Base-by-base conservation (phyloP, 371 early-diverging fungal species). In the Lichtheimia hyalospora region DNA sequence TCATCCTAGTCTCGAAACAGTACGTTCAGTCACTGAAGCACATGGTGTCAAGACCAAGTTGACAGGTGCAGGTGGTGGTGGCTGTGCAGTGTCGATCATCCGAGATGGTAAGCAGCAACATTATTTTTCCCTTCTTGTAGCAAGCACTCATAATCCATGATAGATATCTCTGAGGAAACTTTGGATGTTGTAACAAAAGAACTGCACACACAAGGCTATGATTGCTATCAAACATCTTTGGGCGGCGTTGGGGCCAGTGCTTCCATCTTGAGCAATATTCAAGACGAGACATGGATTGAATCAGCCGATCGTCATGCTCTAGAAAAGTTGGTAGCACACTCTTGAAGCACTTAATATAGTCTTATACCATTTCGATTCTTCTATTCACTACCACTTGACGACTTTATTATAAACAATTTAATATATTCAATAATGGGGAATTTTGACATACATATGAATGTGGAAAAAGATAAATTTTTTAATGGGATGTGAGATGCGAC, bases 41-140 rank as follows among this genome's bases (percentile, higher is more conserved):
- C 70, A 79, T 53, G 85, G 86, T 0, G 70, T 96, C 55, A 79
- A 82, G 34, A 83, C 95, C 12, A 98, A 98, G 71, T 74, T 98
- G 44, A 98, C 98, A 0, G 98, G 97, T 18, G 96, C 95, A n/a
- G 97, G 98, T 28, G 98, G 98, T 34, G 98, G 98, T 28, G 98
- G 98, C 2, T 98, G 98, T 66, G 91, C 92, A 10, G 67, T 98
- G 54, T 90, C 92, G 0, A 71, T 94, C 52, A 64, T 97, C 18
- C 84, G 83, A n/a, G 78, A 84, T 57, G 87, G 89, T 87, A 81
- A 70, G 67, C 34, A 27, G 16, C 8, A n/a, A 2, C 15, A 14
- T 62, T 7, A 28, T 28, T 3, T 28, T 28, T 7, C n/a, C n/a
- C n/a, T n/a, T n/a, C 1, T 28, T 28, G 28, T 28, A 28, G 6